phyloP scores from a whole-genome alignment of 2,329 filamentous ascomycete species.

The Nemania abortiva region DNA sequence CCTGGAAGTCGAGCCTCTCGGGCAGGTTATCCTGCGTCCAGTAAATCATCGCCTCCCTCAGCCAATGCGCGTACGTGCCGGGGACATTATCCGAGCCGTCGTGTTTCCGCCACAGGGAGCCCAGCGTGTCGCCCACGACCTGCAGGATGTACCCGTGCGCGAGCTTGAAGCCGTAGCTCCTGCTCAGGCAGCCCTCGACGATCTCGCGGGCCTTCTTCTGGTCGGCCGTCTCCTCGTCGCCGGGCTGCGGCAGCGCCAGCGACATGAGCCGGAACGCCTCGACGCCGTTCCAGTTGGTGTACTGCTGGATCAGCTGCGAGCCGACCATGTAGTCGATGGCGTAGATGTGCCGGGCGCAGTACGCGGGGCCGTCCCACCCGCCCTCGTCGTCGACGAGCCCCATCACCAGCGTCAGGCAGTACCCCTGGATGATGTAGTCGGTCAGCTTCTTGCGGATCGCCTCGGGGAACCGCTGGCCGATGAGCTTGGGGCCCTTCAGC shows the following conservation, averaged over 20 bases:
- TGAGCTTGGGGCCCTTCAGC: slow-evolving; percentile 58
- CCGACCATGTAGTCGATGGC: slow-evolving; percentile 63
- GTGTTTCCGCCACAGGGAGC: slow-evolving; percentile 65
- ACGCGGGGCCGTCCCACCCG: slow-evolving; percentile 66
- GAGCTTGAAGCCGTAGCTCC: slow-evolving; percentile 67
- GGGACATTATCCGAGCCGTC: slow-evolving; percentile 61
- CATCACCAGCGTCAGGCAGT: slow-evolving; percentile 64
- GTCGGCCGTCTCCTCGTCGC: slow-evolving; percentile 57
- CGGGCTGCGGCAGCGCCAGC: slow-evolving; percentile 53
- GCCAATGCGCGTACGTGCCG: slow-evolving; percentile 67
- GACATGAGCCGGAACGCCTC: slow-evolving; percentile 65
- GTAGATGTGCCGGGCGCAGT: slow-evolving; percentile 62
- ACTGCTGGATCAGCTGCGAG: slow-evolving; percentile 65
- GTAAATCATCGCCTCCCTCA: slow-evolving; percentile 62
- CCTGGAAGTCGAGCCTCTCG: slow-evolving; percentile 50
- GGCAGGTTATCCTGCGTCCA: slow-evolving; percentile 61
- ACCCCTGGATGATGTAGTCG: slow-evolving; percentile 70
- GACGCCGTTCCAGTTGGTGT: slow-evolving; percentile 64
- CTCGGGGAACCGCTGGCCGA: slow-evolving; percentile 54
- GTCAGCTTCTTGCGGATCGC: slow-evolving; percentile 59
- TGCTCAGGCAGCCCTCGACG: slow-evolving; percentile 62
- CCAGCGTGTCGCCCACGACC: slow-evolving; percentile 63
- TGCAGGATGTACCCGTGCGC: slow-evolving; percentile 66
- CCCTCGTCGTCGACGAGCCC: slow-evolving; percentile 63
- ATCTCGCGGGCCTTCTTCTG: slow-evolving; percentile 63